Evolutionary conservation across 1,284 basidiomycete species (phyloP).

Genomic region (Mycena sp.): DNA sequence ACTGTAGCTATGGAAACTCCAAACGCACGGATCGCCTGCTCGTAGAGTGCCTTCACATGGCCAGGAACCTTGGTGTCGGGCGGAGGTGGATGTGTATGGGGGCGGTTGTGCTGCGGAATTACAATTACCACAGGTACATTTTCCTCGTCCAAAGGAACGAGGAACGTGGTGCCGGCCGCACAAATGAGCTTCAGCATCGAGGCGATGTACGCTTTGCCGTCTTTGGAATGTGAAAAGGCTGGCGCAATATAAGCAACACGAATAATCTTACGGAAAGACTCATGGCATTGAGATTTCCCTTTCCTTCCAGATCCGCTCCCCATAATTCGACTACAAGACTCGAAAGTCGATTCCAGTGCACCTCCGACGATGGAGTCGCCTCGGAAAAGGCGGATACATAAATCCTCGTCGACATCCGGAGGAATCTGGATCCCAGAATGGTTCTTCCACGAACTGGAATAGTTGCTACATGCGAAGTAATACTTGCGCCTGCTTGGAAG

Average conservation of each 20-base stretch:
- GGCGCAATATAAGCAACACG: background rate
- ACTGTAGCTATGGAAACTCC: background rate
- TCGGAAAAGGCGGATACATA: background rate
- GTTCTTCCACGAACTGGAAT: background rate
- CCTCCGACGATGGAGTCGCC: background rate
- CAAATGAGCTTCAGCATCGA: background rate
- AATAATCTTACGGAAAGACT: too few relatives aligned
- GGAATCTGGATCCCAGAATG: background rate
- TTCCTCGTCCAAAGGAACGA: slow-evolving; percentile 1
- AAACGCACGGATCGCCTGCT: background rate
- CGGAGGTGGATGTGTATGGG: background rate
- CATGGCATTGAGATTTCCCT: background rate
- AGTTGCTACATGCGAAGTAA: slow-evolving; percentile 2
- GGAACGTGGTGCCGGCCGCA: background rate
- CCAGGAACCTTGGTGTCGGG: background rate
- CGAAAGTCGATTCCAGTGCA: background rate
- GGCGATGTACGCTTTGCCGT: background rate
- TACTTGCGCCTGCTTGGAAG: background rate
- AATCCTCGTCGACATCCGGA: background rate
- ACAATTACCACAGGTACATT: background rate
- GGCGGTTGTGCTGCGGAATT: background rate
- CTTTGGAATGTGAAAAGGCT: background rate
- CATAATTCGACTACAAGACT: background rate
- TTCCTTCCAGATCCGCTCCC: background rate
- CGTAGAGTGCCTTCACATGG: background rate